These are phyloP conservation scores for Aspergillus carlsbadensis DNA, from an alignment of 495 filamentous ascomycete genomes.

Conservation along the genomic window DNA sequence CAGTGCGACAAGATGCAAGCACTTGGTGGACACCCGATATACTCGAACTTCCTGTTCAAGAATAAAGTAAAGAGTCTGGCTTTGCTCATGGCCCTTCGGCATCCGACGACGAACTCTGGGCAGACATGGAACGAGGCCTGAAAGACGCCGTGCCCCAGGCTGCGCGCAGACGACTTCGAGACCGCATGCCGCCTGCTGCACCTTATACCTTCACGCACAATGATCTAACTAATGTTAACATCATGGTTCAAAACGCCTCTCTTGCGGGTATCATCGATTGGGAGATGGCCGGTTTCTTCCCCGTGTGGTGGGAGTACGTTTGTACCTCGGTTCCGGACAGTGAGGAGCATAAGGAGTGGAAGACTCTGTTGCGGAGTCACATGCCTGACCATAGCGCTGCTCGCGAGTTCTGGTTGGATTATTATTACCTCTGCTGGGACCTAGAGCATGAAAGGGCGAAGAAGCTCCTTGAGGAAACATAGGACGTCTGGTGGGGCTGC, in stretches of 20 bases:
- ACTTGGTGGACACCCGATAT: conserved; percentile 15
- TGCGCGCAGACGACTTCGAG: conserved; percentile 18
- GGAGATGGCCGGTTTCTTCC: conserved; percentile 27
- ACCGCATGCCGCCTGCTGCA: conserved; percentile 24
- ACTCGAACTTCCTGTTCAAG: neutral
- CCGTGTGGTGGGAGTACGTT: conserved; percentile 30
- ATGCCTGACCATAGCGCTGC: conserved; percentile 25
- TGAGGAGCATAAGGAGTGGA: conserved; percentile 27
- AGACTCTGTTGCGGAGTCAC: conserved; percentile 20
- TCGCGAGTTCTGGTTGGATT: conserved; percentile 22
- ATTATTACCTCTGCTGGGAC: conserved; percentile 12
- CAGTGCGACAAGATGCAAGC: conserved; percentile 27
- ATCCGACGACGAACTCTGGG: conserved; percentile 32
- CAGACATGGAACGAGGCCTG: conserved; percentile 24
- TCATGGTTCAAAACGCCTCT: conserved; percentile 30
- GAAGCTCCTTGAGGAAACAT: conserved; percentile 7
- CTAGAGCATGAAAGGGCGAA: neutral
- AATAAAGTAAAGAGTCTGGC: neutral
- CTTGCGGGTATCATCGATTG: conserved; percentile 27
- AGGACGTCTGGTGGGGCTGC: too few species aligned
- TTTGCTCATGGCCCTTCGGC: conserved; percentile 25
- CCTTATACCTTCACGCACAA: conserved; percentile 38
- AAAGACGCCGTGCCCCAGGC: conserved; percentile 17
- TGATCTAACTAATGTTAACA: conserved; percentile 37
- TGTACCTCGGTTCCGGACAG: conserved; percentile 10